Evolutionary conservation across 2,329 filamentous ascomycete species (phyloP), one percentile per base, ranked within the genome.

Genomic region (Cladosporium halotolerans): DNA sequence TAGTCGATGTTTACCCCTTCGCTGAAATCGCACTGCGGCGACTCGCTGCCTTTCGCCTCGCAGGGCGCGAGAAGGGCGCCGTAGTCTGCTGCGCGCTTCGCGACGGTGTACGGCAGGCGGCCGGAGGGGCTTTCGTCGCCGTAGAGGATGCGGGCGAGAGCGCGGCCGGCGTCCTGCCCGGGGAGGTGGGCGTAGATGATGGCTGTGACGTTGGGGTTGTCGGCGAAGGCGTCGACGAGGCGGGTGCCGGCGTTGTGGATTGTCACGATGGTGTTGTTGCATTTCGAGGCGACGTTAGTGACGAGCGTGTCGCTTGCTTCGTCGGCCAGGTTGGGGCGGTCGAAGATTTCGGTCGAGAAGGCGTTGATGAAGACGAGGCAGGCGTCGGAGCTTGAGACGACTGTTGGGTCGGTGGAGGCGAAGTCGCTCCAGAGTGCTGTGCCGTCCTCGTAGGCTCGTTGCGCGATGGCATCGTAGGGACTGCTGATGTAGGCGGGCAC

Each of bases 121-220:
- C 82, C 82, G 0, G 79, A 83, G 0, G 78, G 77, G 56, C 77
- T 80, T 2, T 72, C 66, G 2, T 79, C 72, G 19, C 82, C 82
- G 59, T 83, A 84, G 0, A 85, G 70, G 7, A 85, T 63, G 0
- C 76, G 73, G 0, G 78, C 76, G 5, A 84, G 62, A 0, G 80
- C 77, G 1, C 70, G 68, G 0, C 84, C 84, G 1, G 78, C 79
- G 53, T 84, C 80, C 61, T 86, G 81, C 0, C 84, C 84, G 0
- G 83, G 83, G 0, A 85, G 70, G 60, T 85, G 83, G 4, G 80
- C 83, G 58, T 81, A 81, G 0, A 87, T 72, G 13, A 87, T 70
- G 1, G 77, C 82, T 0, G 82, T 85, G 33, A 87, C 76, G 57
- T 86, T 86, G 7, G 75, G 70, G 54, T 87, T 76, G 45, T 85